A percentile compares a stretch with the other conserved stretches of the same genome.
phyloP scores from a whole-genome alignment of 768 basidiomycete genomes.

The Myochromella boudieri region DNA sequence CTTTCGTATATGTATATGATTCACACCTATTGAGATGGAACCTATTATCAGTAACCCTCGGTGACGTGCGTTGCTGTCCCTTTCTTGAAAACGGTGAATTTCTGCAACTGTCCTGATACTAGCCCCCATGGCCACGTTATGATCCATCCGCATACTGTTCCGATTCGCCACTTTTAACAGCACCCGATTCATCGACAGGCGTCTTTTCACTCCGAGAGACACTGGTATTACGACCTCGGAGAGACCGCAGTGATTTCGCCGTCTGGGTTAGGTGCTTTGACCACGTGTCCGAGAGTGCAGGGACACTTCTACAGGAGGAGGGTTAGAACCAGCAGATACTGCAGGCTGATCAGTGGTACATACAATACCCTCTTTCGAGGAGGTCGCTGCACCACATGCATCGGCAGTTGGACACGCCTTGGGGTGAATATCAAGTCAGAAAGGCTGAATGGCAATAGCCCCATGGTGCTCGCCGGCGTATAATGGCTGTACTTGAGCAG shows the following conservation, averaged over 20 bases:
- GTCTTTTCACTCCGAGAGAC: constrained; percentile 5
- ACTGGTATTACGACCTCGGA: constrained; percentile 1
- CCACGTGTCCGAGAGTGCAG: constrained; percentile 5
- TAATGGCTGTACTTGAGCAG: no score
- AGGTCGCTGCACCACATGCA: constrained; percentile 20
- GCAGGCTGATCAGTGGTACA: constrained; percentile 2
- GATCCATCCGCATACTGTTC: background rate
- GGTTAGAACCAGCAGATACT: background rate
- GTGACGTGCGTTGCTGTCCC: no score
- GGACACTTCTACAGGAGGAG: constrained; percentile 7
- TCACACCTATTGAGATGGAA: no score
- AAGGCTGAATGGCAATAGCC: constrained; percentile 42
- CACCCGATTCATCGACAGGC: constrained; percentile 1
- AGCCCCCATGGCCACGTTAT: no score
- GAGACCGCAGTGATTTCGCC: constrained; percentile 25
- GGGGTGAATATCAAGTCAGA: constrained; percentile 57
- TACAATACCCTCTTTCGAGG: constrained; percentile 16
- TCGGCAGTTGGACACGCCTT: constrained; percentile 49
- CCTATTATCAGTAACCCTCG: no score
- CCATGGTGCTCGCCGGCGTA: constrained; percentile 11
- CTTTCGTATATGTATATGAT: no score
- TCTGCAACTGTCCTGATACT: no score
- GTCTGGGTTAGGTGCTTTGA: constrained; percentile 21
- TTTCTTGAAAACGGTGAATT: no score
- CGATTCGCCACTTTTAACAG: background rate